Conservation (phyloP, 1,284 basidiomycete species). For the Caloboletus inedulis region DNA sequence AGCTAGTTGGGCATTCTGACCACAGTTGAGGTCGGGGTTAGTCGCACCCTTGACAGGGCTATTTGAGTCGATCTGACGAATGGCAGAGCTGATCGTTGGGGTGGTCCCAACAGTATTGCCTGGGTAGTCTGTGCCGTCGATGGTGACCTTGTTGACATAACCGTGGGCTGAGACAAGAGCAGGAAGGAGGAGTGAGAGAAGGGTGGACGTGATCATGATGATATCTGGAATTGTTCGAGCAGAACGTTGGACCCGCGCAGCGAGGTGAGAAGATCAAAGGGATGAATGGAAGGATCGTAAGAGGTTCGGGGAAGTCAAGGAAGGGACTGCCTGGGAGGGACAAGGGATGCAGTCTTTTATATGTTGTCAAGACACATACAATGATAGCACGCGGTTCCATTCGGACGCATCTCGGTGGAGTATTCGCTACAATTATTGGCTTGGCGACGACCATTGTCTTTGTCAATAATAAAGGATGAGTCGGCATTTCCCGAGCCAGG, state of each 20-base stretch:
- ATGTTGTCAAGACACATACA: background rate
- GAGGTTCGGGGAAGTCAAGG: too few species aligned
- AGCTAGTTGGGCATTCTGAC: slow-evolving; percentile 37
- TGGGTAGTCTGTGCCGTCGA: slow-evolving; percentile 34
- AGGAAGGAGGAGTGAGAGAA: slow-evolving; percentile 26
- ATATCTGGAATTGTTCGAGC: background rate
- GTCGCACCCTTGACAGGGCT: slow-evolving; percentile 41
- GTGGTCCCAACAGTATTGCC: slow-evolving; percentile 31
- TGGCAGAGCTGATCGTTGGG: slow-evolving; percentile 22
- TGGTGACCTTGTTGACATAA: slow-evolving; percentile 26
- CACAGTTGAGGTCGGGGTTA: slow-evolving; percentile 41
- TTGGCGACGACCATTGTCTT: background rate
- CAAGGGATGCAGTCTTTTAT: background rate
- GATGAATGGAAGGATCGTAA: slow-evolving; percentile 4
- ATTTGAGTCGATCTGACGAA: slow-evolving; percentile 35
- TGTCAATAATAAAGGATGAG: background rate
- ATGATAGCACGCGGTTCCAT: background rate
- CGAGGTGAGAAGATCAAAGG: slow-evolving; percentile 12
- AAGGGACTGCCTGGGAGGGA: background rate
- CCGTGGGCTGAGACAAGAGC: slow-evolving; percentile 33
- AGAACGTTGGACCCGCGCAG: slow-evolving; percentile 20
- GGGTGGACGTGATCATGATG: slow-evolving; percentile 14
- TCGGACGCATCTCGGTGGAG: background rate
- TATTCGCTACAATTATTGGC: background rate
- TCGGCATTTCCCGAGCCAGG: background rate